Conservation (phyloP, 805 yeast genomes). For the Monosporozyma yasuniensis region DNA sequence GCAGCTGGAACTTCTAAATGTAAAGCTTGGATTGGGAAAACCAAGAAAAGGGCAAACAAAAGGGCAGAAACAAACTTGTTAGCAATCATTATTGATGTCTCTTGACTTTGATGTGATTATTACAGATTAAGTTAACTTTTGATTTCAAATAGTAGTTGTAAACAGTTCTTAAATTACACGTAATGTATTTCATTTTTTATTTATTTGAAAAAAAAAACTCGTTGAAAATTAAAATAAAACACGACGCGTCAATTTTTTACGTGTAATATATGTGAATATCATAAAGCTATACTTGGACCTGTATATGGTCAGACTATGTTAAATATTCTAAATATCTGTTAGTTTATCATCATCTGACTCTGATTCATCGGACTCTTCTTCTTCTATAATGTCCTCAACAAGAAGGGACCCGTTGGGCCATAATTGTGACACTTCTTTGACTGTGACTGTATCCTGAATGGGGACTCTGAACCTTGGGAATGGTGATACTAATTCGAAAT, state of each 20-base stretch:
- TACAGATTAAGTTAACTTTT: not conserved
- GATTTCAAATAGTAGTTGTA: not conserved
- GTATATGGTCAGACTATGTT: not conserved
- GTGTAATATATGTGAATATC: not conserved
- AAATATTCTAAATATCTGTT: not conserved
- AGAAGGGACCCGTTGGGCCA: slow-evolving; percentile 67
- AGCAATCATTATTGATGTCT: not conserved
- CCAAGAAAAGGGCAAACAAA: slow-evolving; percentile 7
- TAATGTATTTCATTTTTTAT: not conserved
- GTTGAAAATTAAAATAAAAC: not conserved
- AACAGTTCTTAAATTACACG: not conserved
- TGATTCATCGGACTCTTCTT: slow-evolving; percentile 19
- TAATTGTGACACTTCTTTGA: slow-evolving; percentile 39
- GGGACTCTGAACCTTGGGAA: slow-evolving; percentile 50
- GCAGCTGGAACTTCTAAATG: slow-evolving; percentile 47
- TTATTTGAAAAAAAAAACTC: not conserved
- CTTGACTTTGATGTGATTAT: not conserved
- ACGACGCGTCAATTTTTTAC: not conserved
- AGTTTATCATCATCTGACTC: slow-evolving; percentile 9
- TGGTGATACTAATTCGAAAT: slow-evolving; percentile 53
- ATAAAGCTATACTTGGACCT: not conserved
- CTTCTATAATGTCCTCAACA: slow-evolving; percentile 36
- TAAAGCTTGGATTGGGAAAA: slow-evolving; percentile 28
- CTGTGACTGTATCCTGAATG: slow-evolving; percentile 17
- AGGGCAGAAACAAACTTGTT: slow-evolving; percentile 9